A percentile compares a stretch with the other conserved stretches of the same genome.
These are phyloP conservation scores for Alternaria triticina DNA, from an alignment of 2,329 filamentous ascomycete species.

Conservation along the genomic window DNA sequence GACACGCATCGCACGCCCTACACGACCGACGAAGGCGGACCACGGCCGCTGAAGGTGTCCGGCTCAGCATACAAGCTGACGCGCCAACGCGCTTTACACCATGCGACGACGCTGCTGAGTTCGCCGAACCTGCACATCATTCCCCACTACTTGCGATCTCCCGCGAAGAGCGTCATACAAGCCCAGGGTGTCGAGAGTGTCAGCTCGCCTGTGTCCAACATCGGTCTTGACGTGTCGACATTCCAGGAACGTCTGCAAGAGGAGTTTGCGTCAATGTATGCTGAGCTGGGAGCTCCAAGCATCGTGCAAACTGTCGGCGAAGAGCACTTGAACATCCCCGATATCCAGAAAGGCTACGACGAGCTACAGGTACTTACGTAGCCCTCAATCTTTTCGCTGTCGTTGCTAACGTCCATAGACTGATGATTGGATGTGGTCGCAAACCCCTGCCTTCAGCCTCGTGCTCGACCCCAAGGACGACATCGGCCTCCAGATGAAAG, in stretches of 20 bases:
- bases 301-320: conserved; percentile 60
- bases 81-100: conserved; percentile 79
- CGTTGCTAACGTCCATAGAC: conserved; percentile 57
- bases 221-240: conserved; percentile 61
- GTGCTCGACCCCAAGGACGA: conserved; percentile 56
- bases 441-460: conserved; percentile 84
- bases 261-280: conserved; percentile 72
- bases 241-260: conserved; percentile 57
- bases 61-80: conserved; percentile 96
- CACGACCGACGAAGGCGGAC: conserved; percentile 39
- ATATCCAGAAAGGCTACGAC: conserved; percentile 66
- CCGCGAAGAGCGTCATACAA: conserved; percentile 75
- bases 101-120: conserved; percentile 85
- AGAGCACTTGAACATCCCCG: conserved; percentile 56
- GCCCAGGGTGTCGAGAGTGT: conserved; percentile 92
- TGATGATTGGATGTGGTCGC: conserved; percentile 77
- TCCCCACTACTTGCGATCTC: conserved; percentile 74
- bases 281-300: conserved; percentile 46
- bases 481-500: conserved; percentile 32
- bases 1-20: conserved; percentile 56
- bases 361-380: conserved; percentile 63
- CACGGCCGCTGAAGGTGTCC: conserved; percentile 73
- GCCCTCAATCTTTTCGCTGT: background rate
- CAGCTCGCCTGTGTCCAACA: conserved; percentile 81
- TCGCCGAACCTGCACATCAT: conserved; percentile 77